Evolutionary conservation across 768 basidiomycete genomes (phyloP).

Genomic region (Tephrocybe sp.): DNA sequence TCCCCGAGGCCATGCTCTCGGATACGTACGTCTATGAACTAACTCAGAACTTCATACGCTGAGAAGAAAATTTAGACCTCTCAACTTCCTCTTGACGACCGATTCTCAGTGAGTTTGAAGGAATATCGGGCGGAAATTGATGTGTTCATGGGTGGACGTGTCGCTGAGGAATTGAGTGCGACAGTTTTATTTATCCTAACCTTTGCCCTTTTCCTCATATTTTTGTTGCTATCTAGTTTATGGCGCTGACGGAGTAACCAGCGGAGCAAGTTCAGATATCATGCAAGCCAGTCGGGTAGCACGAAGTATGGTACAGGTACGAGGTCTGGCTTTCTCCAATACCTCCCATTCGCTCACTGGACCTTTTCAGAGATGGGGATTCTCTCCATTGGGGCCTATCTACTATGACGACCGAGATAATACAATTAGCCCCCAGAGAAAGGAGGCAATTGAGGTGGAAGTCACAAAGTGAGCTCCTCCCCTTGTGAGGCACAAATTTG

Average conservation of each 20-base stretch:
- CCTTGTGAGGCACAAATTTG: background rate
- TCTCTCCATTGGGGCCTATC: conserved; percentile 83
- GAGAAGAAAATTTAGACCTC: conserved; percentile 76
- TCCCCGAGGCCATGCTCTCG: conserved; percentile 91
- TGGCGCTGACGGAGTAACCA: conserved; percentile 83
- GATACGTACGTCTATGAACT: conserved; percentile 55
- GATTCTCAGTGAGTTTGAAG: conserved; percentile 64
- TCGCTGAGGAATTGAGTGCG: conserved; percentile 88
- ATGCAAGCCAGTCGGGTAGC: conserved; percentile 77
- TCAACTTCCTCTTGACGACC: conserved; percentile 74
- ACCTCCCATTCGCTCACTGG: background rate
- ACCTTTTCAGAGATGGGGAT: conserved; percentile 63
- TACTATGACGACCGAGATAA: conserved; percentile 74
- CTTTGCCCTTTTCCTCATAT: conserved; percentile 14
- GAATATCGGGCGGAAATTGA: conserved; percentile 84
- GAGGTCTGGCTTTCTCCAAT: conserved; percentile 18
- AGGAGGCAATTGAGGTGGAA: conserved; percentile 86
- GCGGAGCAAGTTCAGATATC: conserved; percentile 90
- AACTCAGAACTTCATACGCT: conserved; percentile 6
- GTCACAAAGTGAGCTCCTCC: conserved; percentile 64
- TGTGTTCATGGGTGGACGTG: conserved; percentile 91
- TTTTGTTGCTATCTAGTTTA: conserved; percentile 55
- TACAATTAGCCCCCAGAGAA: conserved; percentile 68
- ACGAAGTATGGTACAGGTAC: conserved; percentile 84
- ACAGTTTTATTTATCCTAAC: conserved; percentile 10